Percentiles rank a stretch among this genome's conserved stretches.
phyloP scores from a whole-genome alignment of 306 rosid species.

The Cucurbita argyrosperma region DNA sequence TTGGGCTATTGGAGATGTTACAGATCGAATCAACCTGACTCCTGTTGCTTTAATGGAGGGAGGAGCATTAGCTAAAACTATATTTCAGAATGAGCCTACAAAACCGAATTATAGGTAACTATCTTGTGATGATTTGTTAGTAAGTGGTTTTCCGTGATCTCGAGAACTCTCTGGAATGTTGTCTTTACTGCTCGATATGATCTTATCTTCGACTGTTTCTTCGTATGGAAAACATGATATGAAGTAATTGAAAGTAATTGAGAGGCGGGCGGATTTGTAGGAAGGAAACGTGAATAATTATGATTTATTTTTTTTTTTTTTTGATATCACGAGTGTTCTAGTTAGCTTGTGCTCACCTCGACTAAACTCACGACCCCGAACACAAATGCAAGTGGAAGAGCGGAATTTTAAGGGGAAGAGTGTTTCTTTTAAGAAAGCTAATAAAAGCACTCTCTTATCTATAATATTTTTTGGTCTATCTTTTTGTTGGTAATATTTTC shows the following conservation, averaged over 20 bases:
- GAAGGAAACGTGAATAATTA: background rate
- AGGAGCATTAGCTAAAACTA: conserved; percentile 60
- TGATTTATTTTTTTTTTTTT: background rate
- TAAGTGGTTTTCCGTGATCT: background rate
- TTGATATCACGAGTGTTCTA: too few species aligned
- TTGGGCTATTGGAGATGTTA: conserved; percentile 97
- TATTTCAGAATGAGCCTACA: conserved; percentile 71
- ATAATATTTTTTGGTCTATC: background rate
- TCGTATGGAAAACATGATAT: background rate
- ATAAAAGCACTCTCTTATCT: background rate
- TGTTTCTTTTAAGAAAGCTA: background rate
- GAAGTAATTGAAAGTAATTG: background rate
- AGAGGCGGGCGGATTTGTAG: background rate
- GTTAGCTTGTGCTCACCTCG: too few species aligned
- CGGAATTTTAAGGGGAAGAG: background rate
- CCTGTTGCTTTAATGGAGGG: conserved; percentile 99
- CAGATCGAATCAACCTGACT: conserved; percentile 83
- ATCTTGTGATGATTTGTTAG: conserved; percentile 11
- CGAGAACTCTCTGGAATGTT: background rate
- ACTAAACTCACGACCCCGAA: too few species aligned
- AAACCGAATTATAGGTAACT: conserved; percentile 81
- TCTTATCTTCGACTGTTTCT: background rate
- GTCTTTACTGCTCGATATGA: background rate
- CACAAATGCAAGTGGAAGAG: too few species aligned
- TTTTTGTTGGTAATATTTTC: background rate